A percentile compares a stretch with the other conserved stretches of the same genome.
phyloP scores from a whole-genome alignment of 1,139 yeast genomes.

The Sugiyamaella grinbergsii region DNA sequence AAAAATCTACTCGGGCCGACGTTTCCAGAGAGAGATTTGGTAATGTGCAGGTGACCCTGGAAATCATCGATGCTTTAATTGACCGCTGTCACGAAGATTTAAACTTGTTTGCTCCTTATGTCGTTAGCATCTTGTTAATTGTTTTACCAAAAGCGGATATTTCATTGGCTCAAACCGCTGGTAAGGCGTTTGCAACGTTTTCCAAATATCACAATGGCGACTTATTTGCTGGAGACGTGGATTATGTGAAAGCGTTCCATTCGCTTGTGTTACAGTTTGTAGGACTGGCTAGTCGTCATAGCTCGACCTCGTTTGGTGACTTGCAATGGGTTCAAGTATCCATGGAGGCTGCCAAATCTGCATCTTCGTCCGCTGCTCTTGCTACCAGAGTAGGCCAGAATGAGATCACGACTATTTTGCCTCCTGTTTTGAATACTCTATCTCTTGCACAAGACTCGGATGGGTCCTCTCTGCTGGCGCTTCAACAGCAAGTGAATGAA shows the following conservation, averaged over 20 bases:
- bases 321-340: constrained; percentile 55
- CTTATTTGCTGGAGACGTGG: constrained; percentile 70
- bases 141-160: constrained; percentile 55
- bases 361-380: constrained; percentile 50
- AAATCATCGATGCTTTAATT: constrained; percentile 67
- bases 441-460: constrained; percentile 24
- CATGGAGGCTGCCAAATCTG: constrained; percentile 49
- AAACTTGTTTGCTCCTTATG: constrained; percentile 69
- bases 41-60: constrained; percentile 78
- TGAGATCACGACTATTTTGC: constrained; percentile 48
- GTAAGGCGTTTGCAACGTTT: constrained; percentile 52
- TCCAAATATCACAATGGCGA: constrained; percentile 68
- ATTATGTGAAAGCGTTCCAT: constrained; percentile 56
- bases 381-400: constrained; percentile 46
- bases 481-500: constrained; percentile 23
- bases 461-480: constrained; percentile 28
- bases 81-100: constrained; percentile 78
- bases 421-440: constrained; percentile 44
- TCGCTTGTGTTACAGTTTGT: constrained; percentile 41
- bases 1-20: constrained; percentile 65
- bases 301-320: constrained; percentile 42
- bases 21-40: constrained; percentile 66
- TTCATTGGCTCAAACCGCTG: constrained; percentile 55
- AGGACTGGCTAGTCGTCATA: constrained; percentile 23
- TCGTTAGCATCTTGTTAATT: constrained; percentile 45